Evolutionary conservation across 2,329 filamentous ascomycete species (phyloP), one percentile per base, ranked within the genome.

Genomic region (Ramichloridium luteum): DNA sequence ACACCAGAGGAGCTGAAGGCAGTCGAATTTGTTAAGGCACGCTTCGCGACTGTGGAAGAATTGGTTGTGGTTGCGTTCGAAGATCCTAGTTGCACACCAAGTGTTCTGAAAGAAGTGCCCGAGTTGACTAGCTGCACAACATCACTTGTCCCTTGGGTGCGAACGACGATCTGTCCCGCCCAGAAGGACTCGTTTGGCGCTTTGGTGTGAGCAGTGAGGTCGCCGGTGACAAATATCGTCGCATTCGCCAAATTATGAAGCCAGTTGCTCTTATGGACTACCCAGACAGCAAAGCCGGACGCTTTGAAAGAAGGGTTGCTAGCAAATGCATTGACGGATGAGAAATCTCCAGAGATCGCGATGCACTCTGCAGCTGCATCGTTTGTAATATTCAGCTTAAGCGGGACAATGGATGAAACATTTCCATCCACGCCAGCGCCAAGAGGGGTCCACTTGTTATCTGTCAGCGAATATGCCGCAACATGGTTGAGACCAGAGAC

Each of bases 201-300:
- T 32, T 77, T 65, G n/a, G 81, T 68, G 23, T 77, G 65, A 5
- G 82, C 70, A 12, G 77, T 80, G 27, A 98, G 66, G 34, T 75
- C 62, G 22, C 90, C 92, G 36, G 68, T 67, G 46, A 92, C 70
- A 5, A 71, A 65, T 33, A 81, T 74, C 17, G 75, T 67, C 5
- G 70, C 60, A 5, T 72, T 62, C 8, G 57, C 47, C 12, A 94
- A 60, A 44, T 92, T 90, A 50, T 84, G 74, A 11, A 98, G 65
- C 90, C 90, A 98, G 52, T 90, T 90, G 36, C 67, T 69, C 39
- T 70, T 67, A 3, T 85, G 92, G 3, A 82, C 82, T 5, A 96
- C 78, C 90, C 90, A 98, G 22, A 96, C 67, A 10, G 84, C 88
- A 48, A 98, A 84, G 2, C 86, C 85, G 30, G 73, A 58, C 1